Evolutionary conservation across 257 asterid genomes (phyloP).

Genomic region (Petunia axillaris): DNA sequence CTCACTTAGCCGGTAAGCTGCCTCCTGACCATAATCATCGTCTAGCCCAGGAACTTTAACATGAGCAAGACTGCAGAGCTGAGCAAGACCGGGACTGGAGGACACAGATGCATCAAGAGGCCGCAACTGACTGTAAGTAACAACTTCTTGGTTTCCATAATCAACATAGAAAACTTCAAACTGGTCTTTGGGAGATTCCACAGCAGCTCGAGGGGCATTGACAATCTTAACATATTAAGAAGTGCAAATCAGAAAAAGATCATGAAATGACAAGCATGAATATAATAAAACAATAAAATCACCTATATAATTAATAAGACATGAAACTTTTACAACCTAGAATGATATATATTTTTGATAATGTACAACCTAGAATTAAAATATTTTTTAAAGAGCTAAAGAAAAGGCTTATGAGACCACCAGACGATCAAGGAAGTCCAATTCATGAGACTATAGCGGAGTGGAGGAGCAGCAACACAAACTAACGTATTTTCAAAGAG

Average conservation of each 20-base stretch:
- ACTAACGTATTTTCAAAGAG: neutral
- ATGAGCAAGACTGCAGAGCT: conserved; percentile 84
- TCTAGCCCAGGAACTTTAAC: conserved; percentile 79
- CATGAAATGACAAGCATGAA: neutral
- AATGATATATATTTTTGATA: neutral
- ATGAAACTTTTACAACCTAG: neutral
- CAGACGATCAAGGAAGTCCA: neutral
- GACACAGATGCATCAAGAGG: conserved; percentile 84
- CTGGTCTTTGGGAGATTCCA: conserved; percentile 67
- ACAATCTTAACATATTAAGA: conserved; percentile 58
- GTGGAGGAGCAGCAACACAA: neutral
- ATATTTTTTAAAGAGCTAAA: neutral
- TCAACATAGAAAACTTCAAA: conserved; percentile 94
- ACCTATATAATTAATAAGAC: neutral
- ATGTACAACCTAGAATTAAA: too few relatives aligned
- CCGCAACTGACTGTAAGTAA: conserved; percentile 72
- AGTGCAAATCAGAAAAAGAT: conserved; percentile 16
- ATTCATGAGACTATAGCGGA: neutral
- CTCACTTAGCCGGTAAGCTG: conserved; percentile 71
- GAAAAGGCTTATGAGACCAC: neutral
- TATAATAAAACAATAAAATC: neutral
- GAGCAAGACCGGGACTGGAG: conserved; percentile 79
- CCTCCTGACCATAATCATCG: conserved; percentile 92
- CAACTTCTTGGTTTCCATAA: conserved; percentile 90
- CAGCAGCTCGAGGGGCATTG: conserved; percentile 76